Evolutionary conservation across 306 rosid species (phyloP), one percentile per base, ranked within the genome.

Genomic region (Hippophae gyantsensis): DNA sequence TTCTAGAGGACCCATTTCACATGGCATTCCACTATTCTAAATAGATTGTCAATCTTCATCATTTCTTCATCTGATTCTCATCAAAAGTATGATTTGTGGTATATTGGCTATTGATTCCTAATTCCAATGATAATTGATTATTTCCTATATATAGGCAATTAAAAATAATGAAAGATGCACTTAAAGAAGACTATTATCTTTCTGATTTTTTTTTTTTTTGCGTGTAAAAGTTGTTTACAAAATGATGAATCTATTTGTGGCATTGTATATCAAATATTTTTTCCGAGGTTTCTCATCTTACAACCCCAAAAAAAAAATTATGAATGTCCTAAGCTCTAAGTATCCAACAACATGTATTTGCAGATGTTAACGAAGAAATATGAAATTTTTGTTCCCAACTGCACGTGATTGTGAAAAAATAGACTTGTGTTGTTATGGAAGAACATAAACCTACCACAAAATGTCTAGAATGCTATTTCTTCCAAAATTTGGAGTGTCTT

Each of bases 401-500:
- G 62, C 51, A 8, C 23, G 5, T 51, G 42, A 38, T 42, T 18
- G 48, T 54, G 42, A 26, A 68, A 18, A 62, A 42, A 42, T 18
- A 9, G 52, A 47, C 13, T 49, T 26, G 32, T 54, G 26, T 6
- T 54, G 43, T 13, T 54, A 10, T 54, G 43, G 56, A 64, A 45
- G n/a, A 61, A 10, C 42, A 48, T 27, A 43, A 42, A 64, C 57
- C 62, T 43, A 42, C 18, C 6, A 7, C 49, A 51, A 42, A 48
- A 32, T 13, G 44, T 63, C 74, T 68, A 79, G 65, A 79, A 90
- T 43, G 98, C 96, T 72, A 90, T 81, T 77, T 90, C 95, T 59
- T 87, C 81, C 44, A 87, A 90, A 52, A 87, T 84, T 77, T 76
- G 83, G 56, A 90, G 92, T 40, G 96, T 90, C 81, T 90, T 87